Conservation (phyloP, 768 basidiomycete genomes). For the Leucosporidium scottii region DNA sequence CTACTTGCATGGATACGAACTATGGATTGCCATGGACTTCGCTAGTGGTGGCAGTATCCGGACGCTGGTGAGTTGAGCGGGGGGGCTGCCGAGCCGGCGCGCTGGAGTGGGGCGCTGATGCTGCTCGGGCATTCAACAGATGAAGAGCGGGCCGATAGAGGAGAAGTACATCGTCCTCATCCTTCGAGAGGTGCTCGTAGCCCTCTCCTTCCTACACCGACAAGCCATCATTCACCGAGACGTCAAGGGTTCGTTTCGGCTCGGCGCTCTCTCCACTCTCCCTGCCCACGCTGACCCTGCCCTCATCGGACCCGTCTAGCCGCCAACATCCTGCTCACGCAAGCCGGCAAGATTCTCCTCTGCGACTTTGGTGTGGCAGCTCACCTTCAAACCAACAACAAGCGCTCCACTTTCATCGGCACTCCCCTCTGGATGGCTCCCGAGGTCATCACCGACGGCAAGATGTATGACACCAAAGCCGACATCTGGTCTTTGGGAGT, state of each 20-base stretch:
- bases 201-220: constrained; percentile 82
- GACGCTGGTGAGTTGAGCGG: constrained; percentile 52
- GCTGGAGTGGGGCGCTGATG: too few species aligned
- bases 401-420: constrained; percentile 91
- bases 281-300: background rate
- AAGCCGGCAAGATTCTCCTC: constrained; percentile 82
- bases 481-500: constrained; percentile 98
- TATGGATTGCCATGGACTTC: constrained; percentile 99
- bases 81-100: too few species aligned
- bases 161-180: constrained; percentile 85
- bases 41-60: constrained; percentile 91
- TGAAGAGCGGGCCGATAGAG: constrained; percentile 80
- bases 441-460: constrained; percentile 78
- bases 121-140: constrained; percentile 41
- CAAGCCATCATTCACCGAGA: constrained; percentile 93
- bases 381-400: constrained; percentile 70
- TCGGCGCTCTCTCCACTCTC: background rate
- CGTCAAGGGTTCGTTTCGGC: constrained; percentile 59
- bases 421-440: constrained; percentile 99
- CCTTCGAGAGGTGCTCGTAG: constrained; percentile 78
- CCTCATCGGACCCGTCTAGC: constrained; percentile 45
- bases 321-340: constrained; percentile 87
- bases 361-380: constrained; percentile 99
- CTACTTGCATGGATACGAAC: constrained; percentile 84
- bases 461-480: constrained; percentile 93